Base-by-base conservation (phyloP, 202 grass and related monocot genomes). In the Elaeis oleifera region DNA sequence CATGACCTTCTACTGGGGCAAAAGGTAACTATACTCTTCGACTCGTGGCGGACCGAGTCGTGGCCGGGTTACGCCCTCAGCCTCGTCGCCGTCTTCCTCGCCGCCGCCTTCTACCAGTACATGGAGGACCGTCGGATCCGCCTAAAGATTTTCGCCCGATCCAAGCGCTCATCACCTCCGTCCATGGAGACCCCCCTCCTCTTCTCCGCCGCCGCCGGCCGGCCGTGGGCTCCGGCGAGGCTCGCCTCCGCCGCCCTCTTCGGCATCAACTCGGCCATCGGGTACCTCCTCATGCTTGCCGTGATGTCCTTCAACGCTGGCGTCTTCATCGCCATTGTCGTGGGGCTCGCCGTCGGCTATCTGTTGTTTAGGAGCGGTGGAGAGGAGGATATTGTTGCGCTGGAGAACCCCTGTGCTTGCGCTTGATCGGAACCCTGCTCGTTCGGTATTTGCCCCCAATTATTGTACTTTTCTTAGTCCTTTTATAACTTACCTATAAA, bases 1-100 rank as follows among this genome's bases (percentile, higher is more conserved):
- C 88, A 97, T 97, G 94, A 97, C 94, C 84, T 97, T 97, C 79
- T 97, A 97, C 82, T 97, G 88, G 94, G 94, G 88, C 71, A 92
- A 14, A 79, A 74, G 25, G 88, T 74, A 16, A 92, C 88, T 51
- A 92, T 97, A 63, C 88, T 97, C 49, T 97, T 97, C 77, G 87
- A 97, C 71, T 76, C 74, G 44, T 97, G 94, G 94, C 75, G 68
- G 29, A 92, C 88, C 64, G 36, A 62, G 57, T 77, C 94, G 63
- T 97, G 88, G 94, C 24, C 27, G 1, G 65, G 65, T 22, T 97
- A 97, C 74, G 79, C 81, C 50, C 79, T 97, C 74, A 89, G 81
- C 69, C 94, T 97, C 72, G 25, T 82, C 22, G 76, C 82, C 2
- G 71, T 92, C 74, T 78, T 97, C 58, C 54, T 89, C 64, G 79